A percentile compares a stretch with the other conserved stretches of the same genome.
phyloP scores from a whole-genome alignment of 2,329 filamentous ascomycete genomes.

The Orbilia blumenaviensis region DNA sequence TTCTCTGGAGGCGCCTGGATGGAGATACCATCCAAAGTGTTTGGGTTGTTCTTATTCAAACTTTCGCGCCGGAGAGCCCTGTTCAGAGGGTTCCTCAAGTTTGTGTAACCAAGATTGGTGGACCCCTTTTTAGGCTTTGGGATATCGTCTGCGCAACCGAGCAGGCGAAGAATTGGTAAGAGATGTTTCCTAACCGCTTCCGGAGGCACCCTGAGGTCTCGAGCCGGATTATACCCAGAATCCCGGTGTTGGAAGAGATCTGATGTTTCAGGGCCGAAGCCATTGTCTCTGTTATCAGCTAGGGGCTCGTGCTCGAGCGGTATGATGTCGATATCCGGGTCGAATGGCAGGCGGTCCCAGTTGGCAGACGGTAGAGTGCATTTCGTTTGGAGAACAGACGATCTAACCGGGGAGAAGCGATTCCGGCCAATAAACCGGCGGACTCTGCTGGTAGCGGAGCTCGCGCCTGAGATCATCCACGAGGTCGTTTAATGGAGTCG shows the following conservation, averaged over 20 bases:
- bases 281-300: background rate
- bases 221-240: background rate
- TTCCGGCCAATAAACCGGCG: background rate
- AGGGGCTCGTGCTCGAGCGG: background rate
- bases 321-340: background rate
- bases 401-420: background rate
- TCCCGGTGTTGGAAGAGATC: background rate
- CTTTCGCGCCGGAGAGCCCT: constrained; percentile 36
- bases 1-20: background rate
- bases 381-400: constrained; percentile 17
- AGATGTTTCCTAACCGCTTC: constrained; percentile 26
- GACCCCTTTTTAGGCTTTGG: constrained; percentile 37
- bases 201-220: background rate
- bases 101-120: constrained; percentile 46
- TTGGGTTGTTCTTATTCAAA: background rate
- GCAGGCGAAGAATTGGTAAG: constrained; percentile 44
- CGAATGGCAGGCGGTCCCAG: constrained; percentile 8
- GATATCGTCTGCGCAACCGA: constrained; percentile 46
- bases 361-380: constrained; percentile 5
- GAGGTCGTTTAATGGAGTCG: constrained; percentile 6
- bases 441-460: constrained; percentile 48
- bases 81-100: constrained; percentile 15
- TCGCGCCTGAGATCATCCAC: constrained; percentile 41
- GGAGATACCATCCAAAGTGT: background rate
- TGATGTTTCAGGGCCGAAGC: background rate